Conservation (phyloP, 202 grass and related monocot genomes). For the Bolboschoenoplectus hybrid region DNA sequence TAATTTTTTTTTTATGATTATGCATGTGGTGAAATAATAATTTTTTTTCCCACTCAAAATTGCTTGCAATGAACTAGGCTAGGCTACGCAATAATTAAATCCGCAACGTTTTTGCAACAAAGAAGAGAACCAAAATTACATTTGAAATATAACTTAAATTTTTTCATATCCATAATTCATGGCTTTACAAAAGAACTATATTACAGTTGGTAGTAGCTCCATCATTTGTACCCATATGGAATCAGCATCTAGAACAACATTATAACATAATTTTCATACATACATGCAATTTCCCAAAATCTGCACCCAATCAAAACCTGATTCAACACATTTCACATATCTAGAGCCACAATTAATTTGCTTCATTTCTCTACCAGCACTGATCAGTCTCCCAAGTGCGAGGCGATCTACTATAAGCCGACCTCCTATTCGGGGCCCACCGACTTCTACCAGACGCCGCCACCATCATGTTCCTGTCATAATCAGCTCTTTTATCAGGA, state of each 20-base stretch:
- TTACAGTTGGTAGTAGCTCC: neutral
- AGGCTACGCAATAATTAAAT: neutral
- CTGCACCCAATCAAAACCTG: neutral
- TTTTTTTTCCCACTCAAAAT: no score
- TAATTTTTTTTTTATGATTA: no score
- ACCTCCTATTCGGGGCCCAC: neutral
- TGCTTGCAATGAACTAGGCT: no score
- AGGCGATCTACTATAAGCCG: constrained; percentile 13
- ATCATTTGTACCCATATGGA: neutral
- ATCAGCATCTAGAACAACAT: neutral
- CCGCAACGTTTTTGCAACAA: neutral
- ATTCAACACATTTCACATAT: neutral
- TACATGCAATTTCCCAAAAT: neutral
- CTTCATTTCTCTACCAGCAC: constrained; percentile 60
- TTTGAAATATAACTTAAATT: neutral
- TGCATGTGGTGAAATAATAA: no score
- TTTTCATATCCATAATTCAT: neutral
- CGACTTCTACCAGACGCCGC: neutral
- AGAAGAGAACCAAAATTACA: neutral
- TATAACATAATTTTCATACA: neutral
- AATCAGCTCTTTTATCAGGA: constrained; percentile 60
- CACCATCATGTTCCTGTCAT: constrained; percentile 50
- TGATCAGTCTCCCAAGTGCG: constrained; percentile 88
- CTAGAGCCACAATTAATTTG: neutral
- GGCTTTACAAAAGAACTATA: neutral